Percentiles rank a stretch among this genome's conserved stretches.
These are phyloP conservation scores for Tilletia indica DNA, from an alignment of 1,284 basidiomycete genomes.

Conservation along the genomic window DNA sequence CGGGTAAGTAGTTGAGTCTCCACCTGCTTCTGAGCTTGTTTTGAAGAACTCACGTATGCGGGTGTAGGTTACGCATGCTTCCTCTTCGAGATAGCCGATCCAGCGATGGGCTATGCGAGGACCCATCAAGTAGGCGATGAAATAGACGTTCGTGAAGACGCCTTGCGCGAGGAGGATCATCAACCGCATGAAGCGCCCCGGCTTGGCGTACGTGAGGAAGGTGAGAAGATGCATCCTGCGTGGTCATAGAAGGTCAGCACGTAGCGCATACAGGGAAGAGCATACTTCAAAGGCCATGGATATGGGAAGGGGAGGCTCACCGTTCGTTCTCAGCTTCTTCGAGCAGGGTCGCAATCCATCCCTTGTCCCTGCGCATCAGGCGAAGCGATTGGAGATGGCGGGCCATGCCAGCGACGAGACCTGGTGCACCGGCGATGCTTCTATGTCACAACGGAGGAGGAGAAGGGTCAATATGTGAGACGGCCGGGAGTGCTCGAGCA, in stretches of 20 bases:
- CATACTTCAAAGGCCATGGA: no score
- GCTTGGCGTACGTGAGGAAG: constrained; percentile 32
- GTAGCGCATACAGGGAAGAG: neutral
- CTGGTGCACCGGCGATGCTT: constrained; percentile 77
- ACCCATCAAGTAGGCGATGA: constrained; percentile 73
- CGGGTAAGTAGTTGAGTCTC: no score
- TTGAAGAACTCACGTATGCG: neutral
- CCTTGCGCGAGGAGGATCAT: constrained; percentile 78
- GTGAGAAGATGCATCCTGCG: constrained; percentile 41
- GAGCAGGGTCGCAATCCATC: constrained; percentile 46
- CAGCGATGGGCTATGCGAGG: constrained; percentile 87
- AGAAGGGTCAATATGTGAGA: constrained; percentile 76
- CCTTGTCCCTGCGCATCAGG: constrained; percentile 41
- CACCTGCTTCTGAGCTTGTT: no score
- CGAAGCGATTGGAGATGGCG: constrained; percentile 63
- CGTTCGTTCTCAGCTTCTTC: constrained; percentile 48
- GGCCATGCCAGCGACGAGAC: constrained; percentile 86
- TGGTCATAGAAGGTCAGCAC: neutral
- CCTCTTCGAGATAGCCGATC: constrained; percentile 91
- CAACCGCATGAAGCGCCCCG: constrained; percentile 64
- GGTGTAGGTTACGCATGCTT: constrained; percentile 76
- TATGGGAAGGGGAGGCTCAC: neutral
- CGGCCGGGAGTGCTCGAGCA: neutral
- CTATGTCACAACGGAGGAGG: constrained; percentile 51
- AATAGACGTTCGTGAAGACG: constrained; percentile 53